Conservation (phyloP, 2,329 filamentous ascomycete species). For the Calonectria multiphialidica region DNA sequence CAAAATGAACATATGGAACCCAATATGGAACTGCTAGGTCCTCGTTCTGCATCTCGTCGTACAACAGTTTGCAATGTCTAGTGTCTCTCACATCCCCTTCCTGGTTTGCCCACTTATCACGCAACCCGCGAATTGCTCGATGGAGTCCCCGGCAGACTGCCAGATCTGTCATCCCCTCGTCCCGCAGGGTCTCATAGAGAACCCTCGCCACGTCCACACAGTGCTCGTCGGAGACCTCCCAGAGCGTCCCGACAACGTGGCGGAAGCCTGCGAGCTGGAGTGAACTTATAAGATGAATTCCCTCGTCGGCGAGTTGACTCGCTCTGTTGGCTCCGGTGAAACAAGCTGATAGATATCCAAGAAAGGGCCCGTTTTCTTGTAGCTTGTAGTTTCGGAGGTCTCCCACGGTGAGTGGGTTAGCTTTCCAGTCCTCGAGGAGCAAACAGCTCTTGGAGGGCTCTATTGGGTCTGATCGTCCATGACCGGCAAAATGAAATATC, state of each 20-base stretch:
- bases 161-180: not conserved
- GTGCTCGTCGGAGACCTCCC: not conserved
- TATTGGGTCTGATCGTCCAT: not conserved
- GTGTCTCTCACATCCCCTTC: no score
- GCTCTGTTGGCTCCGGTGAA: constrained; percentile 43
- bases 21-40: no score
- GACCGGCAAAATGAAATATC: not conserved
- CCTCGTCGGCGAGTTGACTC: constrained; percentile 48
- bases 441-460: constrained; percentile 28
- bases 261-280: constrained; percentile 12
- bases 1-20: no score
- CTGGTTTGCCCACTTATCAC: not conserved
- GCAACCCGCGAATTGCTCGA: not conserved
- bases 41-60: no score
- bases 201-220: not conserved
- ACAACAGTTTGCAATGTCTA: no score
- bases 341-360: constrained; percentile 55
- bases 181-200: not conserved
- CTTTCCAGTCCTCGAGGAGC: constrained; percentile 14
- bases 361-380: constrained; percentile 37
- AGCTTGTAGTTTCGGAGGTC: constrained; percentile 33
- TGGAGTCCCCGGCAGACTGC: not conserved
- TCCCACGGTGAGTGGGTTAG: constrained; percentile 22
- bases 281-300: constrained; percentile 47
- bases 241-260: constrained; percentile 12